Percentiles rank a stretch among this genome's conserved stretches.
These are phyloP conservation scores for Leonotis leonurus DNA, from an alignment of 257 asterid genomes.

Conservation along the genomic window DNA sequence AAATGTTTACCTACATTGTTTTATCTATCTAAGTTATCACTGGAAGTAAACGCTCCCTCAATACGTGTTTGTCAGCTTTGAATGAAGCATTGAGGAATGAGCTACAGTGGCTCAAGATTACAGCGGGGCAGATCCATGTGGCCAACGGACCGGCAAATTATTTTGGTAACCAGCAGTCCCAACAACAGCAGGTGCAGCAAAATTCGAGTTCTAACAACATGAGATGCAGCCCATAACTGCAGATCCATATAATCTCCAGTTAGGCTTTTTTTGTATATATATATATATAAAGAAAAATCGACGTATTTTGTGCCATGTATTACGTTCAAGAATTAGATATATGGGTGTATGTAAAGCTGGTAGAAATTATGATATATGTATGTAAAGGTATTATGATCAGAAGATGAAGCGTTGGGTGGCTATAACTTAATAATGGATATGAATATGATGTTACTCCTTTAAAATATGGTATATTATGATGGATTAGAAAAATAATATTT, in stretches of 20 bases:
- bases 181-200: slow-evolving; percentile 40
- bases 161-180: slow-evolving; percentile 37
- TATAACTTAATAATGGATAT: background rate
- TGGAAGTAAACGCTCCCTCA: too few species aligned
- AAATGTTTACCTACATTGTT: too few species aligned
- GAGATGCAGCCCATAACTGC: slow-evolving; percentile 16
- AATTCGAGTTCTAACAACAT: slow-evolving; percentile 29
- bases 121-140: slow-evolving; percentile 47
- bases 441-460: background rate
- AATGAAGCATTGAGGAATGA: slow-evolving; percentile 72
- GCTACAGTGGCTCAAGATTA: slow-evolving; percentile 72
- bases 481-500: background rate
- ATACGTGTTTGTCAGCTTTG: slow-evolving; percentile 37
- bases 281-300: background rate
- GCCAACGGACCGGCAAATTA: slow-evolving; percentile 39
- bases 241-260: background rate
- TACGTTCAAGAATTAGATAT: background rate
- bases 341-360: background rate
- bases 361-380: background rate
- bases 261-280: slow-evolving; percentile 16
- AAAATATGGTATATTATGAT: background rate
- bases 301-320: background rate
- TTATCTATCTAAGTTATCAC: too few species aligned
- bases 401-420: too few species aligned
- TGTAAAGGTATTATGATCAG: background rate